Evolutionary conservation across 176 grass and related monocot genomes (phyloP).

Genomic region (Cenchrus purpureus): DNA sequence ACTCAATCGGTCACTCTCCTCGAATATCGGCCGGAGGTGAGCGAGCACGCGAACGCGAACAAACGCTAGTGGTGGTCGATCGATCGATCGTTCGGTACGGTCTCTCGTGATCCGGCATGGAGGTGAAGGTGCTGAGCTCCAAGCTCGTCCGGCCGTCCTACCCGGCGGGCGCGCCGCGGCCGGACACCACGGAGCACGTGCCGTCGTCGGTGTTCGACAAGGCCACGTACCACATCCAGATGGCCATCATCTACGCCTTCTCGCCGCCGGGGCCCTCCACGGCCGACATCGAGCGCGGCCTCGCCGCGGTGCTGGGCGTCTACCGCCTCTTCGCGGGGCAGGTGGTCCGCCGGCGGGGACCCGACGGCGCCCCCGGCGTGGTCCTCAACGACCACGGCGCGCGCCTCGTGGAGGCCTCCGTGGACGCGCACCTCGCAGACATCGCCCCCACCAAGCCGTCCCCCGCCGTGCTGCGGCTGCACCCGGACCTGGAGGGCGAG

Average conservation of each 20-base stretch:
- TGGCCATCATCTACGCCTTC: constrained; percentile 74
- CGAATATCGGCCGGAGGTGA: neutral
- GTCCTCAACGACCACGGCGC: constrained; percentile 61
- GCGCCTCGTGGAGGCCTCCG: constrained; percentile 52
- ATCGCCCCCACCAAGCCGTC: constrained; percentile 47
- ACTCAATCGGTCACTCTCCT: neutral
- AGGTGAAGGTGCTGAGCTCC: constrained; percentile 63
- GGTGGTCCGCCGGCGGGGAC: neutral
- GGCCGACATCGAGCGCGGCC: constrained; percentile 43
- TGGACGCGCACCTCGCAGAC: constrained; percentile 41
- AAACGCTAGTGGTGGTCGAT: neutral
- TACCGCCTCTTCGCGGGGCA: constrained; percentile 59
- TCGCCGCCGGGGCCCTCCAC: constrained; percentile 51
- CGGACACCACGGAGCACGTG: constrained; percentile 31
- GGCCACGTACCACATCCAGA: constrained; percentile 49
- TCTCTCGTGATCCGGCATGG: constrained; percentile 28
- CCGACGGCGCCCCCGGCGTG: constrained; percentile 28
- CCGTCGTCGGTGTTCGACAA: constrained; percentile 67
- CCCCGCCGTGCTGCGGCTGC: constrained; percentile 42
- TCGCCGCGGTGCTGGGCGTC: constrained; percentile 38
- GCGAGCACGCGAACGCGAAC: neutral
- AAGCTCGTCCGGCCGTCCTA: constrained; percentile 56
- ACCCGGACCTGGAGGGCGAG: constrained; percentile 32
- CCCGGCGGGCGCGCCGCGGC: neutral
- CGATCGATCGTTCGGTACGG: neutral